Percentiles rank a stretch among this genome's conserved stretches.
Evolutionary conservation across 2,329 filamentous ascomycete genomes (phyloP).

Genomic region (Cytospora leucostoma): DNA sequence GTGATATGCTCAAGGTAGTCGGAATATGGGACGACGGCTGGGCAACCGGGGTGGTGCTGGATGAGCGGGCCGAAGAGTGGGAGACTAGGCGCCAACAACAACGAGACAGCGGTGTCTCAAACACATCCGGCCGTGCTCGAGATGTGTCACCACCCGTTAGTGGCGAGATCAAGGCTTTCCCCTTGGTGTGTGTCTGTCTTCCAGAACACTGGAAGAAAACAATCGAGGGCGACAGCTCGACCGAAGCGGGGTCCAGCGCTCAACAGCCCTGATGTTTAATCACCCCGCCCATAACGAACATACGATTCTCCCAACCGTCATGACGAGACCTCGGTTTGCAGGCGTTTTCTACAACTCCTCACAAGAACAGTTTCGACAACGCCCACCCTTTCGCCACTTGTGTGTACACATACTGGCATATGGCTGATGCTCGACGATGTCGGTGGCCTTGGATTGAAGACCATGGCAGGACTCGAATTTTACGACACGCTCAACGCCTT

Average conservation of each 20-base stretch:
- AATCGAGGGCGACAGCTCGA: constrained; percentile 83
- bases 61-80: constrained; percentile 86
- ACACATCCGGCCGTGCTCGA: constrained; percentile 64
- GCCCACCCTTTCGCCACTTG: not conserved
- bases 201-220: constrained; percentile 97
- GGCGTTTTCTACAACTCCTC: constrained; percentile 16
- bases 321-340: constrained; percentile 24
- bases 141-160: constrained; percentile 63
- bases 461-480: not conserved
- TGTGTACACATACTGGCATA: constrained; percentile 17
- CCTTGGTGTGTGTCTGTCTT: constrained; percentile 91
- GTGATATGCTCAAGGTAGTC: constrained; percentile 97
- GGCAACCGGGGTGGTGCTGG: constrained; percentile 87
- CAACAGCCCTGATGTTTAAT: constrained; percentile 30
- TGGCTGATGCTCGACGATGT: constrained; percentile 14
- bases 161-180: constrained; percentile 96
- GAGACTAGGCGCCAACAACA: constrained; percentile 74
- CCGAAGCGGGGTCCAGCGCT: constrained; percentile 59
- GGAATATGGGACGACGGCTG: constrained; percentile 99
- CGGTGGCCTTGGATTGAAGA: constrained; percentile 4
- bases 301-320: constrained; percentile 32
- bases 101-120: constrained; percentile 90
- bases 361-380: constrained; percentile 4
- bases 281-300: constrained; percentile 22
- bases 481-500: constrained; percentile 40